Evolutionary conservation across 352 stramenopile genomes (phyloP).

Genomic region (Globisporangium iwayamae): DNA sequence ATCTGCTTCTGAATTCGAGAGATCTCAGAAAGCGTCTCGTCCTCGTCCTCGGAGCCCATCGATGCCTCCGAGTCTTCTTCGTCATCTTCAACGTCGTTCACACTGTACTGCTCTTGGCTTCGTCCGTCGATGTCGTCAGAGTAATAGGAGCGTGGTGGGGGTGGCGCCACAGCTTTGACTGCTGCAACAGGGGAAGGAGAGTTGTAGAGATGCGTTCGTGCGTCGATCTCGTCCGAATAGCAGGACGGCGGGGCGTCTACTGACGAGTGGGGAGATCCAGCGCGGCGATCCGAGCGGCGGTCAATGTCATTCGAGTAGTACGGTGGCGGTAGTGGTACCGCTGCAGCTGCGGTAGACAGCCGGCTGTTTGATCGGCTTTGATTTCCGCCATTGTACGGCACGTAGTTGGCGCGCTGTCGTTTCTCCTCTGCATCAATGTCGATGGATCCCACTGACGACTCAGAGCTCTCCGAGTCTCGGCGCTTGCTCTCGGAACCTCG

Average conservation of each 20-base stretch:
- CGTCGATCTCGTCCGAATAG: background rate
- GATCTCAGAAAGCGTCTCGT: slow-evolving; percentile 14
- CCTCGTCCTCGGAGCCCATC: slow-evolving; percentile 35
- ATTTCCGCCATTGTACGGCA: background rate
- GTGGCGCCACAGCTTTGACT: background rate
- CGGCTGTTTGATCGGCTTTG: slow-evolving; percentile 15
- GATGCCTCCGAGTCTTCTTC: slow-evolving; percentile 33
- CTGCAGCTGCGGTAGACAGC: slow-evolving; percentile 14
- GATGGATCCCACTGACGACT: slow-evolving; percentile 64
- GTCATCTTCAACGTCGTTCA: slow-evolving; percentile 21
- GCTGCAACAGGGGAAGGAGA: background rate
- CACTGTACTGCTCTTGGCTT: slow-evolving; percentile 2
- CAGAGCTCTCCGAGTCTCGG: slow-evolving; percentile 49
- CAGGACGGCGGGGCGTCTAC: background rate
- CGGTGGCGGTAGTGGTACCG: background rate
- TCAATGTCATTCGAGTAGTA: slow-evolving; percentile 10
- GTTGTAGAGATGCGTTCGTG: slow-evolving; percentile 2
- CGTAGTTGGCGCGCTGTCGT: slow-evolving; percentile 7
- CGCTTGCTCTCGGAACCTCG: slow-evolving; percentile 17
- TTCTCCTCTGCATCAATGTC: slow-evolving; percentile 52
- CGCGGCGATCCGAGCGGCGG: background rate
- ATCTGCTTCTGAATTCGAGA: slow-evolving; percentile 11
- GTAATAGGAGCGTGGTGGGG: background rate
- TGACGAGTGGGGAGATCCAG: slow-evolving; percentile 2
- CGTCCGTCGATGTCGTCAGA: slow-evolving; percentile 1